Base-by-base conservation (phyloP, 768 basidiomycete species). In the Naganishia antarctica region DNA sequence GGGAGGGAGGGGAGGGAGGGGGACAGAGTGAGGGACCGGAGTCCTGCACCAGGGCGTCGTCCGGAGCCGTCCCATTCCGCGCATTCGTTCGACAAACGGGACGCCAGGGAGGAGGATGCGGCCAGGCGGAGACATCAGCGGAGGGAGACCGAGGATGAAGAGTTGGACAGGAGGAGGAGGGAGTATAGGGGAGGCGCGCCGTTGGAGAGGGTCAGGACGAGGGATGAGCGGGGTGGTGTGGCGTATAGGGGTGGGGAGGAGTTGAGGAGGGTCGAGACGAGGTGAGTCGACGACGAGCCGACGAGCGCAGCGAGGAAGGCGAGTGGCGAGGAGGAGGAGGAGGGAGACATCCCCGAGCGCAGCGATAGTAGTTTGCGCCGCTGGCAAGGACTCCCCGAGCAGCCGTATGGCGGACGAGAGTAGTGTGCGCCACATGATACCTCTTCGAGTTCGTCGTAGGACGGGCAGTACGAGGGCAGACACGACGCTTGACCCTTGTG, bases 1-100 rank as follows among this genome's bases (percentile, higher is more conserved):
- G n/a, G n/a, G n/a, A n/a, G n/a, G n/a, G n/a, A n/a, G n/a, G n/a
- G n/a, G n/a, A n/a, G n/a, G n/a, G n/a, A n/a, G n/a, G n/a, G n/a
- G n/a, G 58, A 71, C 23, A 65, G 73, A 44, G 66, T 72, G 64
- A 40, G 72, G 43, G 7, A 53, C 28, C 15, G 70, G 15, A 37
- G 34, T 37, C 34, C 34, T 7, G 34, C 7, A 15, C 34, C 34
- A 34, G 31, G 32, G 50, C 50, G 9, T 51, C 50, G 31, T 32
- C 31, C 34, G 15, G 34, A 7, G 16, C 50, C 29, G 18, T n/a
- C 28, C 3, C 31, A 11, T 13, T 51, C 50, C 32, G 47, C 41
- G 49, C 44, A 53, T 45, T 43, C 31, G 48, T 25, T n/a, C 7
- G 34, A 60, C 15, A 32, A 44, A 37, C 57, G 67, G 23, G 47